These are phyloP conservation scores for Agaricus blazei DNA, from an alignment of 768 basidiomycete species.

Conservation along the genomic window DNA sequence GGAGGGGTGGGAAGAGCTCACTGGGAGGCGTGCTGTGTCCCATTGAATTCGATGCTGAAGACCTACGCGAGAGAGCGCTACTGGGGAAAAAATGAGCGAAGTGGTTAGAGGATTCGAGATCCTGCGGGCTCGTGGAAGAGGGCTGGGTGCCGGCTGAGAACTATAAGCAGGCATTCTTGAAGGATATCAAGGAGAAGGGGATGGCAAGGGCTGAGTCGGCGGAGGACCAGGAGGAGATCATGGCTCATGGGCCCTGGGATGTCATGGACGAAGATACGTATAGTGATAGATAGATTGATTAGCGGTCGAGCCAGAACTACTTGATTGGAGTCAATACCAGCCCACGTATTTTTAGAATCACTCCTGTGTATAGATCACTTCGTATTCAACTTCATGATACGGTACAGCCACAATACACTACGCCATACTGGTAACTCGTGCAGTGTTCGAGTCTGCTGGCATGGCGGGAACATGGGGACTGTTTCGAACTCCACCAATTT, in stretches of 20 bases:
- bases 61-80: slow-evolving; percentile 35
- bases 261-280: slow-evolving; percentile 47
- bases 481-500: too few species aligned
- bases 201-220: slow-evolving; percentile 24
- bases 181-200: slow-evolving; percentile 29
- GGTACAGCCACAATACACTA: too few species aligned
- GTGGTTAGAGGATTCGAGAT: slow-evolving; percentile 25
- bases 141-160: slow-evolving; percentile 37
- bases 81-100: slow-evolving; percentile 23
- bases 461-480: too few species aligned
- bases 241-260: slow-evolving; percentile 39
- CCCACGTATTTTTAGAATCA: too few species aligned
- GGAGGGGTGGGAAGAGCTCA: slow-evolving; percentile 37
- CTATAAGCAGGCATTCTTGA: slow-evolving; percentile 30
- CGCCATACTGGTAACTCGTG: too few species aligned
- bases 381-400: too few species aligned
- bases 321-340: too few species aligned
- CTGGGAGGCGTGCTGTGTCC: slow-evolving; percentile 36
- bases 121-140: slow-evolving; percentile 30
- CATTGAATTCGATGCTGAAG: slow-evolving; percentile 40
- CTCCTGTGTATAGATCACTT: too few species aligned
- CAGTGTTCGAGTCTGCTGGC: too few species aligned
- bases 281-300: slow-evolving; percentile 4
- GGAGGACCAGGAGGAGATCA: slow-evolving; percentile 32
- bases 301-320: too few species aligned